Evolutionary conservation across 148 eudicot species (phyloP).

Genomic region (Spergularia marina): DNA sequence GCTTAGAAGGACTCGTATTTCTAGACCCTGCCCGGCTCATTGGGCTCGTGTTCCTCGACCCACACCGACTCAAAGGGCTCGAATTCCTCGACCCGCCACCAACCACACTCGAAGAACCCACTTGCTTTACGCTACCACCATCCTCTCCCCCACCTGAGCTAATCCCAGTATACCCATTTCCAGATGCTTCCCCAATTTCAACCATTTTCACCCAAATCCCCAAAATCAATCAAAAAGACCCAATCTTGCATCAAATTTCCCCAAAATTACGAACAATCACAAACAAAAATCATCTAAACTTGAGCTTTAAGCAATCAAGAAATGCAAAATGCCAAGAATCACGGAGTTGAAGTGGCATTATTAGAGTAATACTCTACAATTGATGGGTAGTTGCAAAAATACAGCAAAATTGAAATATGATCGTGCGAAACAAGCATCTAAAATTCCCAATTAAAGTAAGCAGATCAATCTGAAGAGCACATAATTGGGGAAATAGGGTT

Average conservation of each 20-base stretch:
- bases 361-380: no score
- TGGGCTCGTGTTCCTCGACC: slow-evolving; percentile 63
- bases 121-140: slow-evolving; percentile 40
- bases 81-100: slow-evolving; percentile 66
- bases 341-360: no score
- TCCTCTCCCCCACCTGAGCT: slow-evolving; percentile 33
- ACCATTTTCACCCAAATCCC: slow-evolving; percentile 33
- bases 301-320: not conserved
- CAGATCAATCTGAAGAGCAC: no score
- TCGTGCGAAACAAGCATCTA: no score
- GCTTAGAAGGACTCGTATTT: slow-evolving; percentile 83
- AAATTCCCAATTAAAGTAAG: no score
- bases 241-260: not conserved
- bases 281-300: not conserved
- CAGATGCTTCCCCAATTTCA: slow-evolving; percentile 56
- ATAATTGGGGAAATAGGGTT: no score
- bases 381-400: no score
- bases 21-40: slow-evolving; percentile 65
- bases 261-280: not conserved
- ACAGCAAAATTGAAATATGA: no score
- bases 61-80: slow-evolving; percentile 44
- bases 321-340: not conserved
- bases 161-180: slow-evolving; percentile 28
- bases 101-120: slow-evolving; percentile 42
- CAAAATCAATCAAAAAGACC: slow-evolving; percentile 8